phyloP scores from a whole-genome alignment of 2,329 filamentous ascomycete genomes.

The Onygenales sp. region DNA sequence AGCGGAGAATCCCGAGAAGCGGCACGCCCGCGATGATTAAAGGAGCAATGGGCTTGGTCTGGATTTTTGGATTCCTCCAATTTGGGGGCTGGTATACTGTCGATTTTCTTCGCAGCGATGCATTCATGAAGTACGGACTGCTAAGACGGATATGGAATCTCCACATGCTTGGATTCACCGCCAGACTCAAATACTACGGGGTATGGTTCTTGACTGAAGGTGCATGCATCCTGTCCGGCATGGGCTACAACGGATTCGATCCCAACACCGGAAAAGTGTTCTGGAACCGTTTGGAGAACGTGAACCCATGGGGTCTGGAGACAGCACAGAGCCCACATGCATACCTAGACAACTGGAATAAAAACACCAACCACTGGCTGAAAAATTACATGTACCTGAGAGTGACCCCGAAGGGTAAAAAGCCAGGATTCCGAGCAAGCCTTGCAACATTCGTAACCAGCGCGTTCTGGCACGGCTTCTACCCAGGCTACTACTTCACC shows the following conservation, averaged over 20 bases:
- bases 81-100: conserved; percentile 59
- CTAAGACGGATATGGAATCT: conserved; percentile 65
- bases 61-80: conserved; percentile 70
- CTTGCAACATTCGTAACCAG: conserved; percentile 90
- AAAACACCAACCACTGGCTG: conserved; percentile 96
- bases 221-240: conserved; percentile 82
- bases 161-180: conserved; percentile 73
- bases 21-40: conserved; percentile 76
- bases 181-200: conserved; percentile 90
- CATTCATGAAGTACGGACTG: conserved; percentile 60
- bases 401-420: conserved; percentile 89
- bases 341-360: conserved; percentile 92
- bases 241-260: conserved; percentile 92
- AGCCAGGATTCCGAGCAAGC: conserved; percentile 90
- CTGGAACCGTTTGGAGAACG: conserved; percentile 86
- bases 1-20: conserved; percentile 85
- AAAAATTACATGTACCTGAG: conserved; percentile 92
- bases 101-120: conserved; percentile 53
- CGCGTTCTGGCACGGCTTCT: conserved; percentile 97
- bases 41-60: conserved; percentile 60
- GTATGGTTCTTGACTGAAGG: conserved; percentile 92
- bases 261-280: conserved; percentile 72
- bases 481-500: conserved; percentile 87
- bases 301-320: conserved; percentile 78
- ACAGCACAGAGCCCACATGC: conserved; percentile 85